phyloP scores from a whole-genome alignment of 305 asterid species.

The Fraxinus xanthoxyloides region DNA sequence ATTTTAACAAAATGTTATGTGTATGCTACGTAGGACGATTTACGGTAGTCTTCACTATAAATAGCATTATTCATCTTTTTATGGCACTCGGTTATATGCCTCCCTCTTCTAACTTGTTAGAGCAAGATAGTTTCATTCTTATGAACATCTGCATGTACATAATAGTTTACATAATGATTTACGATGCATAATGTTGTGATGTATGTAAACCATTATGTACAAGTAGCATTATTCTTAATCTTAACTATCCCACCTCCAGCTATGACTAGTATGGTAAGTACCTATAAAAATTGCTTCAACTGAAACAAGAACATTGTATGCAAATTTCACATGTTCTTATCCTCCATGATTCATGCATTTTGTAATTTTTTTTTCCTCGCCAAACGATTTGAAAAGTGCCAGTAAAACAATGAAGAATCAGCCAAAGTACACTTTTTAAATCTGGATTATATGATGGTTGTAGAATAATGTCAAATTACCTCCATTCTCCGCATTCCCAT shows the following conservation, averaged over 20 bases:
- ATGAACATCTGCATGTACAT: too few species aligned
- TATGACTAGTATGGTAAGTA: background rate
- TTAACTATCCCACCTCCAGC: background rate
- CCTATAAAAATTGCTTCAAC: background rate
- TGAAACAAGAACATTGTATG: background rate
- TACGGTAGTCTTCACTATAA: too few species aligned
- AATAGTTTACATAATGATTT: too few species aligned
- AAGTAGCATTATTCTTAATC: background rate
- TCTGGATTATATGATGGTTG: background rate
- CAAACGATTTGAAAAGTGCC: background rate
- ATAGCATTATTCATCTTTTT: background rate
- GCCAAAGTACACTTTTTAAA: background rate
- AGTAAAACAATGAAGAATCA: background rate
- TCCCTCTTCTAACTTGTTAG: background rate
- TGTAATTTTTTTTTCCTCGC: background rate
- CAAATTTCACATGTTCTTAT: background rate
- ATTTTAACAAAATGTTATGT: too few species aligned
- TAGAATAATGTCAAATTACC: conserved; percentile 36
- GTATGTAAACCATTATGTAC: too few species aligned
- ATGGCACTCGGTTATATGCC: background rate
- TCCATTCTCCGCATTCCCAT: conserved; percentile 71
- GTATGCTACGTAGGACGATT: too few species aligned
- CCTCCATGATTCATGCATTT: background rate
- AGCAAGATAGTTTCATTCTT: background rate
- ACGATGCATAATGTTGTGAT: too few species aligned